These are phyloP conservation scores for Globisporangium recalcitrans DNA, from an alignment of 352 stramenopile genomes.

Conservation along the genomic window DNA sequence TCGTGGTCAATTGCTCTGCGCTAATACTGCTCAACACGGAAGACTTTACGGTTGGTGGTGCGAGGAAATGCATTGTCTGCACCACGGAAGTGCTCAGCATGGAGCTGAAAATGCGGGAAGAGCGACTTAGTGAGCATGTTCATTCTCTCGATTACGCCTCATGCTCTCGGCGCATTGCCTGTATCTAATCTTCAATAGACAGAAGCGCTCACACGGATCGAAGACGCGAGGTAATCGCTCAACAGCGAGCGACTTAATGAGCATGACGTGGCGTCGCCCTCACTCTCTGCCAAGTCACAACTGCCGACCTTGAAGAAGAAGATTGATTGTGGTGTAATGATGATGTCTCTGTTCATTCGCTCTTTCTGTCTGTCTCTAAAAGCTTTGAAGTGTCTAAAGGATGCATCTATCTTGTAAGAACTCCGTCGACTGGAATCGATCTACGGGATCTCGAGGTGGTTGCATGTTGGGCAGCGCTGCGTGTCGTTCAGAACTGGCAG, in stretches of 20 bases:
- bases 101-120: background rate
- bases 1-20: no score
- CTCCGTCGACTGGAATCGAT: background rate
- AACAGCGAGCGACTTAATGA: no score
- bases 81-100: background rate
- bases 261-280: background rate
- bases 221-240: no score
- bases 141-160: no score
- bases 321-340: background rate
- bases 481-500: constrained; percentile 4
- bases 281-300: background rate
- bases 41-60: background rate
- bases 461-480: background rate
- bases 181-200: no score
- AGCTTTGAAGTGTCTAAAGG: background rate
- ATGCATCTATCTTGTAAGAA: background rate
- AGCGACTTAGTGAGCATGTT: no score
- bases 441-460: background rate
- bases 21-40: no score
- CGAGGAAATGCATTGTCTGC: background rate
- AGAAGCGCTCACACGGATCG: no score
- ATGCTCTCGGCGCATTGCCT: no score
- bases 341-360: background rate
- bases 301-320: background rate
- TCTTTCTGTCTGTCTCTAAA: background rate